Conservation (phyloP, 2,329 filamentous ascomycete species). For the Arthrobotrys sphaeroides region DNA sequence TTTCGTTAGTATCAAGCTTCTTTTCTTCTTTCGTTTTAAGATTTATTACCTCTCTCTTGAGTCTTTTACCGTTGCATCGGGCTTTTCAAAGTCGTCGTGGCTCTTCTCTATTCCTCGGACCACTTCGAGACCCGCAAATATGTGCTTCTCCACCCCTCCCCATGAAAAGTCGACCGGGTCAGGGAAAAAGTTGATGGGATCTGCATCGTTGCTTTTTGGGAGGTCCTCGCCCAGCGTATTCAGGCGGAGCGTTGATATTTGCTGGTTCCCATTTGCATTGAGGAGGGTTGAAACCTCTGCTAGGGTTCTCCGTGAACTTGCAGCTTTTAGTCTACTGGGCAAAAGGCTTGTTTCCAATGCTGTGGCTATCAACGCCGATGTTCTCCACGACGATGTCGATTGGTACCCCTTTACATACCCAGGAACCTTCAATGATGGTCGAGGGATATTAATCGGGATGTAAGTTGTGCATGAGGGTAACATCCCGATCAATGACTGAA, state of each 20-base stretch:
- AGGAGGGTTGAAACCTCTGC: slow-evolving; percentile 32
- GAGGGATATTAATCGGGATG: slow-evolving; percentile 45
- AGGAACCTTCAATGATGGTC: slow-evolving; percentile 25
- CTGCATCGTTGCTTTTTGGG: slow-evolving; percentile 23
- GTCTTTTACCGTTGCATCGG: slow-evolving; percentile 21
- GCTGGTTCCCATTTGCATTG: slow-evolving; percentile 43
- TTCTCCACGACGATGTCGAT: slow-evolving; percentile 31
- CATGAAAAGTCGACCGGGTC: slow-evolving; percentile 45
- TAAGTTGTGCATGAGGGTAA: slow-evolving; percentile 45
- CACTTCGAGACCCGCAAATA: slow-evolving; percentile 43
- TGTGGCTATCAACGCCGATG: slow-evolving; percentile 42
- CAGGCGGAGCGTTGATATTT: slow-evolving; percentile 44
- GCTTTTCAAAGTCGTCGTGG: slow-evolving; percentile 25
- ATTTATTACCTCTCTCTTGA: slow-evolving; percentile 45
- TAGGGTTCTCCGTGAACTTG: slow-evolving; percentile 27
- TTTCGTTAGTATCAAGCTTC: slow-evolving; percentile 18
- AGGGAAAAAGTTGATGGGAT: slow-evolving; percentile 13
- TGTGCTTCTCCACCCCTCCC: slow-evolving; percentile 43
- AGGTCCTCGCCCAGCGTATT: slow-evolving; percentile 17
- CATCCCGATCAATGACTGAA: slow-evolving; percentile 31
- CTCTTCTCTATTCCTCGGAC: slow-evolving; percentile 44
- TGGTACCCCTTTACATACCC: slow-evolving; percentile 42
- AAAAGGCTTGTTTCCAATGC: slow-evolving; percentile 40
- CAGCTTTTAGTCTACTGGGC: slow-evolving; percentile 31
- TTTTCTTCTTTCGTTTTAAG: slow-evolving; percentile 16